A percentile compares a stretch with the other conserved stretches of the same genome.
Evolutionary conservation across 768 basidiomycete genomes (phyloP).

Genomic region (Phanerochaete carnosa): DNA sequence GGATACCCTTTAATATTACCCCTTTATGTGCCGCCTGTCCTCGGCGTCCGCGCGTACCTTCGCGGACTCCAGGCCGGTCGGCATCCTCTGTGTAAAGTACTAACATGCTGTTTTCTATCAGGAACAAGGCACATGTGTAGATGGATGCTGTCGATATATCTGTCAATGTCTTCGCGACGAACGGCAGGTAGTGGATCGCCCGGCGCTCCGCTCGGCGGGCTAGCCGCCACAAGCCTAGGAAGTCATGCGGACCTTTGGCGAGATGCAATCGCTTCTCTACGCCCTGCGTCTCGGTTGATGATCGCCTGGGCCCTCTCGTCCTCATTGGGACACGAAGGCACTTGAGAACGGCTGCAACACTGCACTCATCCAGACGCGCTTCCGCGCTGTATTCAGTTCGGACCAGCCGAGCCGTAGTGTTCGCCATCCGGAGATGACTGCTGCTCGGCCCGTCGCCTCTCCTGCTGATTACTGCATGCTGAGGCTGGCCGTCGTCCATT

Average conservation of each 20-base stretch:
- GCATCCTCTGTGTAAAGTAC: neutral
- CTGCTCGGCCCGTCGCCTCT: neutral
- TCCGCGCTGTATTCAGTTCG: neutral
- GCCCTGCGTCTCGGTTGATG: neutral
- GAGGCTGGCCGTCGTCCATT: neutral
- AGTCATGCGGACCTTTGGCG: neutral
- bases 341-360: neutral
- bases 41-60: neutral
- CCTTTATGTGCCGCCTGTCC: neutral
- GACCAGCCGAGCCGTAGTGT: neutral
- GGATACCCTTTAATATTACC: conserved; percentile 1
- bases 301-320: neutral
- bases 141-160: neutral
- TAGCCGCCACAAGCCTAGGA: neutral
- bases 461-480: no score
- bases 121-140: neutral
- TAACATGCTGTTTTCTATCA: neutral
- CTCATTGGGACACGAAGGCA: neutral
- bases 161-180: neutral
- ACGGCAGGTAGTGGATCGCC: neutral
- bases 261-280: neutral
- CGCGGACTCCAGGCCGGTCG: no score
- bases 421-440: neutral
- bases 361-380: neutral
- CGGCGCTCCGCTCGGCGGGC: neutral